Evolutionary conservation across 2,329 filamentous ascomycete genomes (phyloP), one percentile per base, ranked within the genome.

Genomic region (Beauveria medogensis): DNA sequence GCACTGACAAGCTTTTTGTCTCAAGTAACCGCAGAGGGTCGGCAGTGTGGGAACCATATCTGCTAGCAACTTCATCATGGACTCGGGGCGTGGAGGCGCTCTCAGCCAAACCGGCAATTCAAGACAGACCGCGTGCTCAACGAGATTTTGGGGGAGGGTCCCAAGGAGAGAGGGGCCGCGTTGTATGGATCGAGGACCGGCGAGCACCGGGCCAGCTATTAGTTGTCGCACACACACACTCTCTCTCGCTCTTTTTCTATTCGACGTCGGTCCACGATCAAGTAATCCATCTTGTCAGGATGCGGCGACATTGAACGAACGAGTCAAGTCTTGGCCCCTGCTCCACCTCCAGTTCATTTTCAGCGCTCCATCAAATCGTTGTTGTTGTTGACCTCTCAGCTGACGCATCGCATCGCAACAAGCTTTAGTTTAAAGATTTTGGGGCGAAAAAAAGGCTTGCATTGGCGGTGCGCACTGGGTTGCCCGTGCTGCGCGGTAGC

Each of bases 391-490:
- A 28, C 34, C 8, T 12, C 34, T 47, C 16, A 14, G 30, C 34
- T 22, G 48, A 37, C 26, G 34, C 24, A 7, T 50, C 20, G 56
- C 24, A 52, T 59, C 40, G 26, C 56, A 59, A 59, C 26, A 59
- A 59, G 56, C 56, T 59, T 59, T 48, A 56, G 34, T 59, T 51
- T 59, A 52, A 59, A 26, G 47, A 20, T 34, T 52, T 26, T 20
- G 56, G 28, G 56, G 47, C 48, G 37, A n/a, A 34, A 24, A 20
- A 24, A 20, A 4, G 40, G 30, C 41, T 34, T 5, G 43, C 47
- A 34, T 20, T 48, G 56, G 16, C 18, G 47, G 47, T 44, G 34
- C 56, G 24, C 48, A 43, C 5, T 34, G 37, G 37, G 30, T 34
- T 59, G 24, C 48, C 48, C 56, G 56, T 59, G 56, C 56, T 37